A percentile compares a stretch with the other conserved stretches of the same genome.
phyloP scores from a whole-genome alignment of 192 early-diverging fungal genomes.

The Linnemannia schmuckeri region DNA sequence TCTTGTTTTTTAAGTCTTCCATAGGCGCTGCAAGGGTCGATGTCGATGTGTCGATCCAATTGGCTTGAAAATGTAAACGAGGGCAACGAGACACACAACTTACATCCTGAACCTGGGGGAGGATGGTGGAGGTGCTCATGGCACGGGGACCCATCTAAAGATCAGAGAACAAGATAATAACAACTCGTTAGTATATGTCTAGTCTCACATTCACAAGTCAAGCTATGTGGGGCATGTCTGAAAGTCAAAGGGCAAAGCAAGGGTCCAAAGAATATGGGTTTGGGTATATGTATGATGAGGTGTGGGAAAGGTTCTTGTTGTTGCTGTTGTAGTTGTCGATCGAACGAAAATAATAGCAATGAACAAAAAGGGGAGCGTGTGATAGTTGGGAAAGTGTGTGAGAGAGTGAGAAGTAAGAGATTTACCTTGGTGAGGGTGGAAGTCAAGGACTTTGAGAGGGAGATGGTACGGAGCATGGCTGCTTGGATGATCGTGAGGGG shows the following conservation, averaged over 20 bases:
- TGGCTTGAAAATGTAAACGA: neutral
- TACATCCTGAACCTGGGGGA: conserved; percentile 54
- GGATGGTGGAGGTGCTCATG: conserved; percentile 53
- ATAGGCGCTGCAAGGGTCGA: neutral
- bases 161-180: neutral
- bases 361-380: neutral
- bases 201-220: neutral
- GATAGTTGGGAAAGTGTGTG: neutral
- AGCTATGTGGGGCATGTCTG: neutral
- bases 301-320: neutral
- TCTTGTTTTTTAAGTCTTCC: neutral
- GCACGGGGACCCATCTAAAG: conserved; percentile 54
- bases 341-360: neutral
- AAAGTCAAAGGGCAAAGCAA: neutral
- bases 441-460: conserved; percentile 51
- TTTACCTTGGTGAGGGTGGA: conserved; percentile 47
- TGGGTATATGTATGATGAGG: neutral
- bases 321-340: neutral
- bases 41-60: neutral
- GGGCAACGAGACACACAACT: conserved; percentile 13
- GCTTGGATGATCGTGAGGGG: conserved; percentile 16
- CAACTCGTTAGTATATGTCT: neutral
- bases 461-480: conserved; percentile 46
- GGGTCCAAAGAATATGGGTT: neutral
- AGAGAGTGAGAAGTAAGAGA: neutral